Evolutionary conservation across 805 yeast species (phyloP), one percentile per base, ranked within the genome.

Genomic region (Kregervanrija fluxuum): DNA sequence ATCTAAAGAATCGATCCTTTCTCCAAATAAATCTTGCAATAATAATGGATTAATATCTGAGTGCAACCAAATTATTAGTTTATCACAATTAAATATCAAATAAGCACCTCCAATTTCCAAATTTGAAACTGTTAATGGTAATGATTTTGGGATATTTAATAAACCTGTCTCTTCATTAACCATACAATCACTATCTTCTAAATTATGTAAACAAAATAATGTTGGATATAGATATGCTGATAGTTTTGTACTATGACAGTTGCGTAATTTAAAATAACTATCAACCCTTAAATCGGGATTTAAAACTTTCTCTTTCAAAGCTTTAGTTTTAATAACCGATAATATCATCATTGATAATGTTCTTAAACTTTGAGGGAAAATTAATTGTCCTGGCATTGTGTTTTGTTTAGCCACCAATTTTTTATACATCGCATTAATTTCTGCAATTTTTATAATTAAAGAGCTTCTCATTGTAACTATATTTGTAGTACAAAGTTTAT

Each of bases 341-440:
- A 89, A 69, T 41, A 85, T 58, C 53, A 75, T 79, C 54, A 81
- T 73, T 9, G 91, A 79, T 44, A 91, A 68, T 37, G 86, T 79
- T 46, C 78, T 77, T 54, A 93, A 68, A 9, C 91, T 77, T 38
- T 84, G 86, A 0, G 99, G 98, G 60, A 91, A 70, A 5, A 91
- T 73, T 48, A 93, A 68, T 56, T 85, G 88, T 11, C 79, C 75
- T 11, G 79, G 71, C 5, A 74, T 65, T 0, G 69, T 64, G 40
- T 71, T 63, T 22, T 68, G 62, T 11, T 68, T 66, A 8, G 73
- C 69, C 14, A 71, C 74, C 15, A 69, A 50, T 1, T 66, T 61
- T 48, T 85, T 71, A 54, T 82, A 85, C 42, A 75, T 75, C 1
- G 83, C 74, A 45, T 79, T 73, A 11, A 83, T 71, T 32, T 77